Evolutionary conservation across 768 basidiomycete species (phyloP).

Genomic region (Podaxis rugospora): DNA sequence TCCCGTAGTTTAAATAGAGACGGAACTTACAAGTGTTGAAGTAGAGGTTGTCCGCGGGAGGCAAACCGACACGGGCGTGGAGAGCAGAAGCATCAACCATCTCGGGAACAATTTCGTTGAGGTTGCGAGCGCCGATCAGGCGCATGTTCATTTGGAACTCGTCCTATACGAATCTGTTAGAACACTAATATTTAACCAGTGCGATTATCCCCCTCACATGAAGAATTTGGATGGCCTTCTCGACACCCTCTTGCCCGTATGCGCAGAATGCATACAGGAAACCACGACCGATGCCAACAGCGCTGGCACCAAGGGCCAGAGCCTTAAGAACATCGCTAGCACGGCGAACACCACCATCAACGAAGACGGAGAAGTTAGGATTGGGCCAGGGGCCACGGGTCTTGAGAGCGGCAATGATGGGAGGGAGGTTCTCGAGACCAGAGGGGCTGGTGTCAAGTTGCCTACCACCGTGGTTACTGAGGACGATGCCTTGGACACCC

Average conservation of each 20-base stretch:
- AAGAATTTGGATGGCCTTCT: conserved; percentile 76
- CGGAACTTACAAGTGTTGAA: conserved; percentile 5
- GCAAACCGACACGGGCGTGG: conserved; percentile 5
- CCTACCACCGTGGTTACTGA: conserved; percentile 82
- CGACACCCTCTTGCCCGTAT: conserved; percentile 86
- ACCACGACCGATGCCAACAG: conserved; percentile 85
- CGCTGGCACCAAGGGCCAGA: conserved; percentile 84
- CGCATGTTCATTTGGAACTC: conserved; percentile 99
- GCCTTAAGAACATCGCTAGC: conserved; percentile 91
- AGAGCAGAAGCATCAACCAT: conserved; percentile 78
- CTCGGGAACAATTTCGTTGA: conserved; percentile 75
- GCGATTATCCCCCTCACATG: conserved; percentile 37
- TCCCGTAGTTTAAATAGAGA: no score
- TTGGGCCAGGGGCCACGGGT: conserved; percentile 75
- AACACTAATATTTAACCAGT: not conserved
- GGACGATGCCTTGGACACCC: conserved; percentile 70
- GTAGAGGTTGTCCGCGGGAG: conserved; percentile 8
- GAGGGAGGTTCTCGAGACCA: conserved; percentile 85
- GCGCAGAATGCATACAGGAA: conserved; percentile 87
- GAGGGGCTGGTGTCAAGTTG: conserved; percentile 80
- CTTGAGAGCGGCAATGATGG: conserved; percentile 64
- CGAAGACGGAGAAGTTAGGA: conserved; percentile 75
- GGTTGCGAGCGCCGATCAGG: conserved; percentile 75
- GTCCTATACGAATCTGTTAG: conserved; percentile 46
- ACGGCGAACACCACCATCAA: conserved; percentile 90